phyloP scores from a whole-genome alignment of 345 rosid species.

The Tarenaya hassleriana region DNA sequence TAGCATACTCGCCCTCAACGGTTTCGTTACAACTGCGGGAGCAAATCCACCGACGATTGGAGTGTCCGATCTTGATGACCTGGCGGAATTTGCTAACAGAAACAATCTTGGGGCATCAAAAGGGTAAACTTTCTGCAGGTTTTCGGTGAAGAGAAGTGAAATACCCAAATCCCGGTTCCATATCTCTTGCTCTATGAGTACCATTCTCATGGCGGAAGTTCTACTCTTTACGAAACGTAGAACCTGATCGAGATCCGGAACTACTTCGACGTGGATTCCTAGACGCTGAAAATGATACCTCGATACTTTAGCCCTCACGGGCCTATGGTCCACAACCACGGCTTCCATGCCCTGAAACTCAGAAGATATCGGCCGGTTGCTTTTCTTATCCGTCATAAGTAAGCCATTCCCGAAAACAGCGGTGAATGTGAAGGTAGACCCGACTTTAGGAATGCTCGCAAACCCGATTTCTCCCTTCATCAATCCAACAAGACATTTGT shows the following conservation, averaged over 20 bases:
- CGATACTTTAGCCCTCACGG: slow-evolving; percentile 66
- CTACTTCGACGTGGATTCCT: slow-evolving; percentile 58
- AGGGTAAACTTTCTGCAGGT: slow-evolving; percentile 30
- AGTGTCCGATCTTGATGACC: no score
- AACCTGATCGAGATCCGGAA: slow-evolving; percentile 45
- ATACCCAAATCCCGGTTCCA: slow-evolving; percentile 53
- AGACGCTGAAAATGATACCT: slow-evolving; percentile 77
- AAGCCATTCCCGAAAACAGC: slow-evolving; percentile 59
- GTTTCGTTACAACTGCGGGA: no score
- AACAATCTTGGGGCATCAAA: slow-evolving; percentile 44
- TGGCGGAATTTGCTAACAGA: slow-evolving; percentile 52
- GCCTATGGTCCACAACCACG: slow-evolving; percentile 66
- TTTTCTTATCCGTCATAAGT: slow-evolving; percentile 34
- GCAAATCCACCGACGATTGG: no score
- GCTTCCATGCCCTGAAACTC: slow-evolving; percentile 73
- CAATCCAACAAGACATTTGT: slow-evolving; percentile 82
- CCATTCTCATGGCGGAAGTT: slow-evolving; percentile 35
- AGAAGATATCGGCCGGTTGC: slow-evolving; percentile 35
- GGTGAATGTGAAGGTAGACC: slow-evolving; percentile 90
- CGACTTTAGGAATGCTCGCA: slow-evolving; percentile 63
- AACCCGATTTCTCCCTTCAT: slow-evolving; percentile 95
- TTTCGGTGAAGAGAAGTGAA: slow-evolving; percentile 37
- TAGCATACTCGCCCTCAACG: no score
- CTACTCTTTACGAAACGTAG: slow-evolving; percentile 32
- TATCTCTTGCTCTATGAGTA: slow-evolving; percentile 77